phyloP scores from a whole-genome alignment of 2,329 filamentous ascomycete genomes.

The Pseudogymnoascus sp. region DNA sequence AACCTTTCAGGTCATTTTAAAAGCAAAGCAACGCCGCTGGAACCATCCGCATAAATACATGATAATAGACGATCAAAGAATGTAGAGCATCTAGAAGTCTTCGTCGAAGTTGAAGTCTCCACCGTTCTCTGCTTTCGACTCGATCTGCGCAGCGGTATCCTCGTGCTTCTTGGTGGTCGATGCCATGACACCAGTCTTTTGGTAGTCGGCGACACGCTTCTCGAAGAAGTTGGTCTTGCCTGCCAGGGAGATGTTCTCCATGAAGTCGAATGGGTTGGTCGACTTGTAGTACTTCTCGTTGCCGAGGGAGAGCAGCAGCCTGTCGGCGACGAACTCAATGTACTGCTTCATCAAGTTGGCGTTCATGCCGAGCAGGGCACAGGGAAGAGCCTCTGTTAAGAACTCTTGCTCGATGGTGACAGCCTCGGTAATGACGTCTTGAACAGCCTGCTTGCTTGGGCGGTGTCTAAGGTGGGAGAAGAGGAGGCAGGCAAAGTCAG shows the following conservation, averaged over 20 bases:
- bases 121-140: constrained; percentile 49
- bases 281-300: constrained; percentile 91
- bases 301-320: constrained; percentile 83
- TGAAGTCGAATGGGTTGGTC: constrained; percentile 98
- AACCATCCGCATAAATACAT: constrained; percentile 8
- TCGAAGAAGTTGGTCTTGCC: constrained; percentile 99
- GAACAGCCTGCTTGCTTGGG: constrained; percentile 69
- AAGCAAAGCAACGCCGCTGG: constrained; percentile 2
- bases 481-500: constrained; percentile 93
- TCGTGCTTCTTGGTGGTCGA: constrained; percentile 70
- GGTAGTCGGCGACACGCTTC: constrained; percentile 99
- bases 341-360: constrained; percentile 96
- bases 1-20: constrained; percentile 7
- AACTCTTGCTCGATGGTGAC: constrained; percentile 96
- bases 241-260: constrained; percentile 98
- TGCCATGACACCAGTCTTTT: constrained; percentile 98
- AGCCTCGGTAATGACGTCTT: constrained; percentile 88
- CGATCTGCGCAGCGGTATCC: constrained; percentile 35
- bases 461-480: constrained; percentile 97
- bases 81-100: constrained; percentile 65
- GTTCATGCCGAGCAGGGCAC: constrained; percentile 95
- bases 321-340: constrained; percentile 98
- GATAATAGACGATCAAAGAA: constrained; percentile 2
- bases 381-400: constrained; percentile 88
- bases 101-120: constrained; percentile 92